A percentile compares a stretch with the other conserved stretches of the same genome.
Evolutionary conservation across 2,329 filamentous ascomycete genomes (phyloP).

Genomic region (Fusarium miscanthi): DNA sequence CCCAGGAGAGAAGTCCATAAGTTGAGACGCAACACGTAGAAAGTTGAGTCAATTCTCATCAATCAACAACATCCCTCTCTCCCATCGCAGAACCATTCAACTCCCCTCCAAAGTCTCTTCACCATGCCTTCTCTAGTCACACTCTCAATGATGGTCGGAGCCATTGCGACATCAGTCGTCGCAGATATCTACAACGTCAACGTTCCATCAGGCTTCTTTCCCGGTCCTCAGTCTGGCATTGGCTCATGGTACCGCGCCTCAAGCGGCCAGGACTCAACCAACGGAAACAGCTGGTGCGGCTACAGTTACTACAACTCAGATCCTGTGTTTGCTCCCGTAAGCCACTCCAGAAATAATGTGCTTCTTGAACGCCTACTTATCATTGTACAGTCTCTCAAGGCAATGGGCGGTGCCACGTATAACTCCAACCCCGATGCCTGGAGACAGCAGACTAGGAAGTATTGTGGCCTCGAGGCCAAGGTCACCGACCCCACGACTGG

Average conservation of each 20-base stretch:
- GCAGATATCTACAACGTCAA: background rate
- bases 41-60: rapidly evolving
- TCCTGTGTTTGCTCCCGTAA: background rate
- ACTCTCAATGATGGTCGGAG: background rate
- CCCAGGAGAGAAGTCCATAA: background rate
- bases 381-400: background rate
- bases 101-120: rapidly evolving
- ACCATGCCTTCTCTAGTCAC: background rate
- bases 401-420: background rate
- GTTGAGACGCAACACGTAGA: rapidly evolving
- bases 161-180: background rate
- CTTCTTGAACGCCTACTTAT: background rate
- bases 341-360: rapidly evolving
- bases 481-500: background rate
- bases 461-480: background rate
- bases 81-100: background rate
- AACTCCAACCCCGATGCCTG: background rate
- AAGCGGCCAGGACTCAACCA: background rate
- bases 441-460: background rate
- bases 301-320: background rate
- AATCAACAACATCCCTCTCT: background rate
- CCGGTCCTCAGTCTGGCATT: background rate
- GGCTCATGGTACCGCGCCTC: background rate
- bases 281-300: background rate
- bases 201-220: background rate